These are phyloP conservation scores for Saccharomyces kudriavzevii DNA, from an alignment of 805 yeast species.

Conservation along the genomic window DNA sequence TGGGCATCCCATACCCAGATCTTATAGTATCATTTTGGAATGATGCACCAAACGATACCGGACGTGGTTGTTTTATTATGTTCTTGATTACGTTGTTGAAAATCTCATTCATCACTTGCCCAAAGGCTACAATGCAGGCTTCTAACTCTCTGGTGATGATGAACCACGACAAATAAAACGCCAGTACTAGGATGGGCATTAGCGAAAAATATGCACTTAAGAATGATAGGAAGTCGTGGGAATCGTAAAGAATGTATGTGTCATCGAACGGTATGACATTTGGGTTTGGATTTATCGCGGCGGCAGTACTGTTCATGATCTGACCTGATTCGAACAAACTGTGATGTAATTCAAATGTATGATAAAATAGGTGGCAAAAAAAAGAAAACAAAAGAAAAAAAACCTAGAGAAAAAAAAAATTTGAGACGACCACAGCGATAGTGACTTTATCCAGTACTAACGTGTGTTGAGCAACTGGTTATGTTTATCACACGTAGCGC, in stretches of 20 bases:
- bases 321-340: neutral
- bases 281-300: conserved; percentile 3
- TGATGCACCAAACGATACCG: conserved; percentile 35
- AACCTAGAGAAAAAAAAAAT: neutral
- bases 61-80: conserved; percentile 64
- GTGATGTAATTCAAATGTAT: neutral
- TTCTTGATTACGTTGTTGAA: conserved; percentile 62
- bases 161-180: conserved; percentile 79
- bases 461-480: neutral
- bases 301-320: neutral
- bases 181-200: conserved; percentile 68
- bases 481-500: neutral
- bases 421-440: neutral
- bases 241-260: conserved; percentile 74
- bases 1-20: conserved; percentile 89
- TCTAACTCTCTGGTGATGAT: conserved; percentile 76
- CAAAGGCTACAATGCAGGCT: conserved; percentile 73
- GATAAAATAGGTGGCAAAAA: neutral
- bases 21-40: conserved; percentile 35
- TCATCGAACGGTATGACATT: conserved; percentile 64
- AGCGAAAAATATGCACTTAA: conserved; percentile 66
- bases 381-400: neutral
- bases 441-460: neutral
- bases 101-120: conserved; percentile 74
- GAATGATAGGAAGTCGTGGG: conserved; percentile 51